Evolutionary conservation across 352 stramenopile species (phyloP).

Genomic region (Pythium apleroticum): DNA sequence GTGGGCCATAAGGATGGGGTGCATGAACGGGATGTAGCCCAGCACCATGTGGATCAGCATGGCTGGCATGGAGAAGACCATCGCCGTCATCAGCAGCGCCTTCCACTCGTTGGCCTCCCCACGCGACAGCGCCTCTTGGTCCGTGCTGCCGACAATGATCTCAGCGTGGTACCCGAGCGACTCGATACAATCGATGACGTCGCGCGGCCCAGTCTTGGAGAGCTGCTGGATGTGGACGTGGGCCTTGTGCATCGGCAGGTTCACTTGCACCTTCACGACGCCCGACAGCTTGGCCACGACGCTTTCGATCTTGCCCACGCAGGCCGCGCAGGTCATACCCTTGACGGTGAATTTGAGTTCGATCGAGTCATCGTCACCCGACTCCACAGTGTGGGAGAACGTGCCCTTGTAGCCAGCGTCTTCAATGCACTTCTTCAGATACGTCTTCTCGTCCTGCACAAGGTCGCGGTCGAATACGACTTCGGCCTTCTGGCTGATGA

Average conservation of each 20-base stretch:
- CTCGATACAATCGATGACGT: slow-evolving; percentile 71
- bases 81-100: slow-evolving; percentile 61
- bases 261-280: slow-evolving; percentile 71
- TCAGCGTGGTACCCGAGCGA: slow-evolving; percentile 58
- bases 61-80: slow-evolving; percentile 83
- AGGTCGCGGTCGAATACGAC: slow-evolving; percentile 78
- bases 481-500: slow-evolving; percentile 87
- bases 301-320: slow-evolving; percentile 66
- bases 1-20: slow-evolving; percentile 69
- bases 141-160: slow-evolving; percentile 51
- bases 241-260: slow-evolving; percentile 62
- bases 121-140: slow-evolving; percentile 66
- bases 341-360: slow-evolving; percentile 78
- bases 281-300: slow-evolving; percentile 62
- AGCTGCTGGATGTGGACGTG: slow-evolving; percentile 83
- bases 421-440: slow-evolving; percentile 62
- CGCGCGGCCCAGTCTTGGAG: slow-evolving; percentile 65
- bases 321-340: slow-evolving; percentile 64
- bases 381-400: slow-evolving; percentile 76
- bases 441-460: slow-evolving; percentile 48
- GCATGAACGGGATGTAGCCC: slow-evolving; percentile 66
- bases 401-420: slow-evolving; percentile 78
- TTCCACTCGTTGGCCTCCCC: slow-evolving; percentile 80
- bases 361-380: slow-evolving; percentile 73
- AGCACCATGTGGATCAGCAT: slow-evolving; percentile 89